Evolutionary conservation across 2,329 filamentous ascomycete genomes (phyloP), one percentile per base, ranked within the genome.

Genomic region (Aureobasidium sp.): DNA sequence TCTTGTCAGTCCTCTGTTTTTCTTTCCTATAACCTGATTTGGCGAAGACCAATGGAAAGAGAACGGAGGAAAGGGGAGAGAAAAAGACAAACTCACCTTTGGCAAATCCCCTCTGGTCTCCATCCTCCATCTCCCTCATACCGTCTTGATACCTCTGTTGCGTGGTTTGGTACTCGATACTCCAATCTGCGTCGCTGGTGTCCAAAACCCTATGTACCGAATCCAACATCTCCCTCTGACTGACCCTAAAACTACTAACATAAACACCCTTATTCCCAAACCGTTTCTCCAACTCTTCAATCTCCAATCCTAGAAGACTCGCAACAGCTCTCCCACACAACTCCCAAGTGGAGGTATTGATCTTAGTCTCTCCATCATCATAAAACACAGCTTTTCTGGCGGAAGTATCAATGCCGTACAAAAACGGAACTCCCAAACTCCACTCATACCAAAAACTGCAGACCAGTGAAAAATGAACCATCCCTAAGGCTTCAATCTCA

Each of bases 141-240:
- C 78, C 84, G 1, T 80, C 74, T 61, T 74, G 69, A 63, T 78
- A 83, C 32, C 84, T 76, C 67, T 81, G 71, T 62, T 68, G 66
- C 0, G 65, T 52, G 1, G 61, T 52, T 30, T 69, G 67, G 39
- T 68, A 65, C 0, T 25, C n/a, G n/a, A n/a, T n/a, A n/a, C n/a
- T n/a, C n/a, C n/a, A n/a, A n/a, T n/a, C n/a, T n/a, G n/a, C n/a
- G n/a, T n/a, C n/a, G n/a, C n/a, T n/a, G n/a, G n/a, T n/a, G n/a
- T n/a, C n/a, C n/a, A n/a, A n/a, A n/a, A n/a, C 73, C 8, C 69
- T 69, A 52, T 69, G 68, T 0, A 73, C 61, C 0, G 72, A 67
- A 8, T 69, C 71, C 27, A 77, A 69, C 66, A 77, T 71, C 13
- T 76, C 69, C 16, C 63, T 65, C 53, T 77, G 75, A 10, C 62